Evolutionary conservation across 306 rosid genomes (phyloP), one percentile per base, ranked within the genome.

Genomic region (Vigna trinervia): DNA sequence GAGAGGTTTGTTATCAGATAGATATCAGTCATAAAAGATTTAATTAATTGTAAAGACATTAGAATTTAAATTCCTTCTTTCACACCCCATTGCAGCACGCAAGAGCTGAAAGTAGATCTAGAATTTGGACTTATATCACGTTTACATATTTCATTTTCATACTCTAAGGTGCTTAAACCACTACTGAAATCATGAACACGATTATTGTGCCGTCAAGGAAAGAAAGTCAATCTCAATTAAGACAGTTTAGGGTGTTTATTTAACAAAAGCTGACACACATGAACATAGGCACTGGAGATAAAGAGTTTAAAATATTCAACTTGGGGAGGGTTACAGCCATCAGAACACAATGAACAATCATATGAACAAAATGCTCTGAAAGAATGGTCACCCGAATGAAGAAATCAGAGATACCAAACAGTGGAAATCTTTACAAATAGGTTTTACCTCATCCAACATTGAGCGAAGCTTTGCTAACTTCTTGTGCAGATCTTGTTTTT

Each of bases 381-480:
- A 67, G 53, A 66, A 4, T 2, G 45, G 8, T 59, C 32, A 81
- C 48, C 32, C 52, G 14, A 23, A 22, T 12, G 71, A 50, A 38
- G 58, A 75, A 48, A 66, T 19, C 53, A 53, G 8, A 63, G 19
- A 19, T 34, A 20, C 7, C 46, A 9, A 46, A 54, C 56, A 32
- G 45, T 6, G 2, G 13, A 38, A 66, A 46, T 81, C 20, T 59
- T 41, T 15, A 60, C 69, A 59, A 2, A 57, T 39, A 60, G 53
- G 52, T 30, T 66, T 69, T 88, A 92, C 95, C 97, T 92, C 95
- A 48, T 90, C 97, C 78, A 84, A 77, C 90, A 92, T 92, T n/a
- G 92, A 87, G 45, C 90, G 59, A 56, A 92, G 93, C 80, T 88
- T 92, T 4, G 95, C 81, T 78, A 92, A 77, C 82, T 88, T 88